Conservation (phyloP, 2,329 filamentous ascomycete species). For the Botrytis byssoidea region DNA sequence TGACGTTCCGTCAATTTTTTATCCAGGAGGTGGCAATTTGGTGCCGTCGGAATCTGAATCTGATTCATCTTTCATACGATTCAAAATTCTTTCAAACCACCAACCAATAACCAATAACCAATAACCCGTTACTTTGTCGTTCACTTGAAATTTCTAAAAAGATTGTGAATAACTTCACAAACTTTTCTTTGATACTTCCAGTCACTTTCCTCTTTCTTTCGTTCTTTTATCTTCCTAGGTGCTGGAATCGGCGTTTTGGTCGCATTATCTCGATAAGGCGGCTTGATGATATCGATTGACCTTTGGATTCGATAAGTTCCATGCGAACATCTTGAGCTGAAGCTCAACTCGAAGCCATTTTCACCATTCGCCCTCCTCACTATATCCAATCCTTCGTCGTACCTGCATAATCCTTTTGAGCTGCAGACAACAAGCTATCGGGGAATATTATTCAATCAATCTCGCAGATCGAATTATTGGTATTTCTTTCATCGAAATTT, state of each 20-base stretch:
- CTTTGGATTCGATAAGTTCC: constrained; percentile 6
- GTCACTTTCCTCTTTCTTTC: background rate
- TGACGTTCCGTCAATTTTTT: background rate
- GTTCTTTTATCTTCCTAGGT: background rate
- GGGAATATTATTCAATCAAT: background rate
- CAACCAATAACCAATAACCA: background rate
- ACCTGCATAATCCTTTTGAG: background rate
- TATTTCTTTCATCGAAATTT: background rate
- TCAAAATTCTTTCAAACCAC: background rate
- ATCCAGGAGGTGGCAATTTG: background rate
- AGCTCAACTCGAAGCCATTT: background rate
- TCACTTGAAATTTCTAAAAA: background rate
- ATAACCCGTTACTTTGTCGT: background rate
- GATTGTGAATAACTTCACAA: constrained; percentile 11
- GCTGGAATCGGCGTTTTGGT: background rate
- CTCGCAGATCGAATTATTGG: background rate
- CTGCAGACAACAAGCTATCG: background rate
- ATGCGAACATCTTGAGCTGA: background rate
- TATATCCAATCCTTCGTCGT: background rate
- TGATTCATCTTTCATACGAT: background rate
- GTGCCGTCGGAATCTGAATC: background rate
- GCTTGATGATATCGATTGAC: background rate
- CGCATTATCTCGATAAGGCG: background rate
- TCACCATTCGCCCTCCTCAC: background rate
- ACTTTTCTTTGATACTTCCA: background rate